phyloP scores from a whole-genome alignment of 2,329 filamentous ascomycete species.

The Colletotrichum acutatum region DNA sequence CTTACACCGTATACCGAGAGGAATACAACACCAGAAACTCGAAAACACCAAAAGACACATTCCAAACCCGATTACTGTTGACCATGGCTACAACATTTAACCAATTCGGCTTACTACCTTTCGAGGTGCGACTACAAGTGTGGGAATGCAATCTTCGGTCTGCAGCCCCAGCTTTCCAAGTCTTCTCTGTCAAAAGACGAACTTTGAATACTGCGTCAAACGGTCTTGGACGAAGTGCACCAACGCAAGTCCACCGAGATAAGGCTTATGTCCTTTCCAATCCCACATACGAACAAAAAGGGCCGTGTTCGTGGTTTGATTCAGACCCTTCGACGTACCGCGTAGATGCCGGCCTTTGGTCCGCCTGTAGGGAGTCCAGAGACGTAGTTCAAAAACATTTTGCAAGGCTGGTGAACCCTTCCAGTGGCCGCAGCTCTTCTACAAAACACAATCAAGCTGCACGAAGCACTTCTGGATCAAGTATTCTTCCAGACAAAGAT shows the following conservation, averaged over 20 bases:
- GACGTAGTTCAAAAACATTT: not conserved
- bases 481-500: not conserved
- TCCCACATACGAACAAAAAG: not conserved
- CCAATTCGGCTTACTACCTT: not conserved
- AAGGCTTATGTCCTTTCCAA: not conserved
- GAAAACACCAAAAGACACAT: not conserved
- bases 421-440: not conserved
- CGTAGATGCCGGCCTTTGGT: slow-evolving; percentile 1
- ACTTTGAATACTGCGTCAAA: not conserved
- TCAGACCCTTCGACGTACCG: not conserved
- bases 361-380: not conserved
- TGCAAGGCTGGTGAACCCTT: no score
- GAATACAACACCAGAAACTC: not conserved
- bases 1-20: no score
- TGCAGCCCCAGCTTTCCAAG: not conserved
- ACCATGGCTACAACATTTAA: not conserved
- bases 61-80: not conserved
- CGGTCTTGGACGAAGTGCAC: not conserved
- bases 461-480: not conserved
- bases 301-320: not conserved
- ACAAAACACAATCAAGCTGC: not conserved
- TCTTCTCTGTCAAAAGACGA: not conserved
- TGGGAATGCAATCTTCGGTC: not conserved
- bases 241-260: not conserved
- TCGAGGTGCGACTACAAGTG: slow-evolving; percentile 7